These are phyloP conservation scores for Obba rivulosa DNA, from an alignment of 768 basidiomycete genomes.

Conservation along the genomic window DNA sequence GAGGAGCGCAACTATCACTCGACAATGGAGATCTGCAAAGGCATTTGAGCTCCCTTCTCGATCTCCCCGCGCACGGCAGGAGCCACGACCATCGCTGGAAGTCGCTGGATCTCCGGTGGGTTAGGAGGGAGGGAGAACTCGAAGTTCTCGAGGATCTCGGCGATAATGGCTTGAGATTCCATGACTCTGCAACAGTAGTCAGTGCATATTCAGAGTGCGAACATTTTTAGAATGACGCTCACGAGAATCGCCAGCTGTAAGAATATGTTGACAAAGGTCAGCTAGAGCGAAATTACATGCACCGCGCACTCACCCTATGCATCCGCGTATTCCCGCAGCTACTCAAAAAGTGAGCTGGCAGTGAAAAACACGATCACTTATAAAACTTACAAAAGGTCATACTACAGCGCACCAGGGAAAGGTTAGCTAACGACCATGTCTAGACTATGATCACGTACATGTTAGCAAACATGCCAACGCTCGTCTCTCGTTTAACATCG, in stretches of 20 bases:
- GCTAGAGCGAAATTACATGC: too few relatives aligned
- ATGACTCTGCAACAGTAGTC: constrained; percentile 7
- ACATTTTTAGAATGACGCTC: background rate
- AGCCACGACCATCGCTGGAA: constrained; percentile 22
- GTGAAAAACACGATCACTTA: too few relatives aligned
- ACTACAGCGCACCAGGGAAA: background rate
- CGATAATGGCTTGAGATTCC: constrained; percentile 27
- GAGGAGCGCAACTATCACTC: too few relatives aligned
- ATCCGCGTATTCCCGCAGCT: constrained; percentile 10
- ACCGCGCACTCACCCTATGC: constrained; percentile 13
- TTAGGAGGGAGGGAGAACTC: constrained; percentile 24
- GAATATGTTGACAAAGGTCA: too few relatives aligned
- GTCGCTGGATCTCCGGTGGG: constrained; percentile 21
- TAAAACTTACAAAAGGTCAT: constrained; percentile 8
- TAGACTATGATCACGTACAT: constrained; percentile 1
- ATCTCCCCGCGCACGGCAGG: constrained; percentile 28
- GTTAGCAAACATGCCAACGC: constrained; percentile 9
- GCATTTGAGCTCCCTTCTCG: constrained; percentile 23
- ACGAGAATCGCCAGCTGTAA: constrained; percentile 8
- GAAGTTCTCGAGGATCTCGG: constrained; percentile 30
- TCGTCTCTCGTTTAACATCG: constrained; percentile 8
- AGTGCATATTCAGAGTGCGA: background rate
- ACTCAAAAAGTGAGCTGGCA: too few relatives aligned
- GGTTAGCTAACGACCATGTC: background rate
- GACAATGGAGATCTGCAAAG: constrained; percentile 18